Evolutionary conservation across 2,329 filamentous ascomycete genomes (phyloP).

Genomic region (Dryadomyces quercivorus): DNA sequence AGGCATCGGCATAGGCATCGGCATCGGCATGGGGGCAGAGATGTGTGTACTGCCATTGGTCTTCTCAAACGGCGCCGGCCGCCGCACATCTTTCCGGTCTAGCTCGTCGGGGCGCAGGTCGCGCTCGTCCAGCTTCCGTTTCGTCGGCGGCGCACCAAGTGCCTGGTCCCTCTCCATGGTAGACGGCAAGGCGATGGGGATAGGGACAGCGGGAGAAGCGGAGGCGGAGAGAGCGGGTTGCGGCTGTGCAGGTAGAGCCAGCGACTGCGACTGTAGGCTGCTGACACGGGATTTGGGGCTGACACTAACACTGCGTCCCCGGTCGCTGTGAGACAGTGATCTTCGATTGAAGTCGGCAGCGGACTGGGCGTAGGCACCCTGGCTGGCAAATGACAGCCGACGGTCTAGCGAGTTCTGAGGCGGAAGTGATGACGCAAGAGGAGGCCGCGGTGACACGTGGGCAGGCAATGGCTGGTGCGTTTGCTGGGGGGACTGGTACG

Average conservation of each 20-base stretch:
- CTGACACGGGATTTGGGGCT: slow-evolving; percentile 63
- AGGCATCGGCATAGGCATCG: not conserved
- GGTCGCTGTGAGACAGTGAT: slow-evolving; percentile 45
- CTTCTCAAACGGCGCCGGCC: slow-evolving; percentile 32
- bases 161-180: slow-evolving; percentile 14
- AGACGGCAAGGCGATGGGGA: not conserved
- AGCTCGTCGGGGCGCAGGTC: slow-evolving; percentile 38
- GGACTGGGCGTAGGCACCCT: slow-evolving; percentile 27
- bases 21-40: not conserved
- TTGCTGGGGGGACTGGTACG: slow-evolving; percentile 16
- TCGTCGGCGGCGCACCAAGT: slow-evolving; percentile 27
- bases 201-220: not conserved
- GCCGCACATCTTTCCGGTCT: slow-evolving; percentile 32
- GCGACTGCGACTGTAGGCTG: slow-evolving; percentile 33
- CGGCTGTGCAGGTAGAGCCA: slow-evolving; percentile 11
- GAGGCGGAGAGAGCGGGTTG: not conserved
- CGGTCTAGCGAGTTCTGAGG: slow-evolving; percentile 1
- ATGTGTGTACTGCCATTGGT: slow-evolving; percentile 26
- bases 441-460: not conserved
- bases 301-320: slow-evolving; percentile 60
- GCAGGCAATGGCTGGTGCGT: not conserved
- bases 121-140: slow-evolving; percentile 36
- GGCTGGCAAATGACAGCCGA: slow-evolving; percentile 11
- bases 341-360: slow-evolving; percentile 26
- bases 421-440: slow-evolving; percentile 20